phyloP scores from a whole-genome alignment of 345 rosid species.

The Viola odorata region DNA sequence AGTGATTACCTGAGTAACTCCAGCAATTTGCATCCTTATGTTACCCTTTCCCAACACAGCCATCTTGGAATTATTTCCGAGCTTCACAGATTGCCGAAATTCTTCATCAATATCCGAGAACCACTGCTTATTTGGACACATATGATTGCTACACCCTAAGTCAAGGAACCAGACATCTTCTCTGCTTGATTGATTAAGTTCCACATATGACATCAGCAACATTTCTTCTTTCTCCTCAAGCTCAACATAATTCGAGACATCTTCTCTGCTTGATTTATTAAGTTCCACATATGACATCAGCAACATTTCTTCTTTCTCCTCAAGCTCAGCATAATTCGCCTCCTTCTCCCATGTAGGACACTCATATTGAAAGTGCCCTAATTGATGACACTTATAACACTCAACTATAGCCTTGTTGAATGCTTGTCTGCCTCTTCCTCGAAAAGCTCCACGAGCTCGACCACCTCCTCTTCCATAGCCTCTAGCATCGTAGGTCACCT shows the following conservation, averaged over 20 bases:
- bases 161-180: constrained; percentile 4
- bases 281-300: not conserved
- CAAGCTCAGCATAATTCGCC: not conserved
- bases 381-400: not conserved
- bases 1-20: not conserved
- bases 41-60: not conserved
- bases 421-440: not conserved
- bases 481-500: not conserved
- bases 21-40: not conserved
- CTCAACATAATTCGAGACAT: not conserved
- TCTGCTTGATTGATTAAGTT: not conserved
- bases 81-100: constrained; percentile 1
- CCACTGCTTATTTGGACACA: constrained; percentile 5
- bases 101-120: constrained; percentile 1
- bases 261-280: not conserved
- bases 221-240: not conserved
- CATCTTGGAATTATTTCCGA: not conserved
- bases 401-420: not conserved
- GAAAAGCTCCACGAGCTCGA: not conserved
- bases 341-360: not conserved
- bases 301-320: not conserved
- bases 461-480: not conserved
- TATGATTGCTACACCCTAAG: not conserved
- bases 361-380: not conserved
- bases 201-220: not conserved